Percentiles rank a stretch among this genome's conserved stretches.
Conservation (phyloP, 2,329 filamentous ascomycete genomes). For the Fusarium sterilihyphosum region DNA sequence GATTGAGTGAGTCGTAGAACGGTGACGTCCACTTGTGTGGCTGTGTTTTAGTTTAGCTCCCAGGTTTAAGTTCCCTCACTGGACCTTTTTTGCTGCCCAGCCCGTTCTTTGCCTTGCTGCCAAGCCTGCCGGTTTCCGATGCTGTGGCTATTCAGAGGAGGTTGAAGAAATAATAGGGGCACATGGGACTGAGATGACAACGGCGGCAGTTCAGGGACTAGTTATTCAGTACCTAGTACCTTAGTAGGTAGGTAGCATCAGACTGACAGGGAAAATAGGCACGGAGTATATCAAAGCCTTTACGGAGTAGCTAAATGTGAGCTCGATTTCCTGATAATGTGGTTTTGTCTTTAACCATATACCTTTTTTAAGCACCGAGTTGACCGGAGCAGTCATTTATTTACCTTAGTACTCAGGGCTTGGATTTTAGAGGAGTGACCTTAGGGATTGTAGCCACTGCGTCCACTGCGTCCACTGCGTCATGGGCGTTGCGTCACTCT, state of each 20-base stretch:
- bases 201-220: background rate
- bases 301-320: background rate
- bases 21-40: slow-evolving; percentile 49
- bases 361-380: background rate
- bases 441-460: slow-evolving; percentile 5
- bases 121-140: slow-evolving; percentile 27
- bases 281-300: background rate
- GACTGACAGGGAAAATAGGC: background rate
- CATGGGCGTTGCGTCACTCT: slow-evolving; percentile 34
- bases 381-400: background rate
- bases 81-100: slow-evolving; percentile 34
- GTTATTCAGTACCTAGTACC: background rate
- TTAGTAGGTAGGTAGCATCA: background rate
- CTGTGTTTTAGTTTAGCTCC: slow-evolving; percentile 33
- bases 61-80: slow-evolving; percentile 2
- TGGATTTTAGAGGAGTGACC: background rate
- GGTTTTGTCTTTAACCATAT: background rate
- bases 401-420: background rate
- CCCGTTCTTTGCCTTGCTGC: slow-evolving; percentile 9
- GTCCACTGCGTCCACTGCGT: slow-evolving; percentile 26
- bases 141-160: slow-evolving; percentile 23
- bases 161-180: slow-evolving; percentile 18
- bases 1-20: slow-evolving; percentile 30
- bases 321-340: background rate
- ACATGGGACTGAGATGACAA: background rate